phyloP scores from a whole-genome alignment of 2,329 filamentous ascomycete genomes.

The Verruconis gallopava region DNA sequence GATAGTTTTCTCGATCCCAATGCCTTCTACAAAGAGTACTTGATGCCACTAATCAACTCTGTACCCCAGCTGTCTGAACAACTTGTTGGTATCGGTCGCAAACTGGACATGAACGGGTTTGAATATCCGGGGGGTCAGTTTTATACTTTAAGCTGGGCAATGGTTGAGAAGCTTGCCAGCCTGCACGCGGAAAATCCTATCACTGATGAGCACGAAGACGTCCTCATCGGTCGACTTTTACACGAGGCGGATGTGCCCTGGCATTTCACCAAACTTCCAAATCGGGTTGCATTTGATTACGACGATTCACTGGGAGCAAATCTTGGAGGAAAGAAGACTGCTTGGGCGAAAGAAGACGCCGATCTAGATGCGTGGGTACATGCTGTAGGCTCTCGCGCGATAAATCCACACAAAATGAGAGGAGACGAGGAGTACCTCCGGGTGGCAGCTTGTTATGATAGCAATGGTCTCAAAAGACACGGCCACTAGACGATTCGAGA shows the following conservation, averaged over 20 bases:
- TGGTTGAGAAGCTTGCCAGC: slow-evolving; percentile 18
- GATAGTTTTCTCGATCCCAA: slow-evolving; percentile 23
- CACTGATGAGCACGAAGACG: slow-evolving; percentile 6
- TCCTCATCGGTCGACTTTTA: slow-evolving; percentile 2
- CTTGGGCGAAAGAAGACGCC: neutral
- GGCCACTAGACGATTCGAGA: too few species aligned
- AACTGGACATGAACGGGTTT: slow-evolving; percentile 17
- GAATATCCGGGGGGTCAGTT: slow-evolving; percentile 22
- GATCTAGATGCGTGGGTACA: slow-evolving; percentile 5
- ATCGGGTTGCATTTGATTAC: slow-evolving; percentile 7
- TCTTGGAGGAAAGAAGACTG: neutral
- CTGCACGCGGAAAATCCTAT: slow-evolving; percentile 15
- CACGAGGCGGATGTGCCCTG: slow-evolving; percentile 4
- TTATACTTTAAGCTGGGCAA: slow-evolving; percentile 24
- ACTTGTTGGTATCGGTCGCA: slow-evolving; percentile 15
- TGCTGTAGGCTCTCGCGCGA: neutral
- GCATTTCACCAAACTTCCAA: slow-evolving; percentile 1
- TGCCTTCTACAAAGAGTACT: slow-evolving; percentile 21
- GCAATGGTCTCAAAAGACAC: too few species aligned
- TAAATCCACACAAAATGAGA: slow-evolving; percentile 10
- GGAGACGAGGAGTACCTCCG: slow-evolving; percentile 5
- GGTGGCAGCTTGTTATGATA: slow-evolving; percentile 4
- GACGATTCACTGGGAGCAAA: too few species aligned
- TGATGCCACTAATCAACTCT: slow-evolving; percentile 15
- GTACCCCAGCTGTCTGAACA: slow-evolving; percentile 8